phyloP scores from a whole-genome alignment of 2,329 filamentous ascomycete species.

The Xylaria digitata region DNA sequence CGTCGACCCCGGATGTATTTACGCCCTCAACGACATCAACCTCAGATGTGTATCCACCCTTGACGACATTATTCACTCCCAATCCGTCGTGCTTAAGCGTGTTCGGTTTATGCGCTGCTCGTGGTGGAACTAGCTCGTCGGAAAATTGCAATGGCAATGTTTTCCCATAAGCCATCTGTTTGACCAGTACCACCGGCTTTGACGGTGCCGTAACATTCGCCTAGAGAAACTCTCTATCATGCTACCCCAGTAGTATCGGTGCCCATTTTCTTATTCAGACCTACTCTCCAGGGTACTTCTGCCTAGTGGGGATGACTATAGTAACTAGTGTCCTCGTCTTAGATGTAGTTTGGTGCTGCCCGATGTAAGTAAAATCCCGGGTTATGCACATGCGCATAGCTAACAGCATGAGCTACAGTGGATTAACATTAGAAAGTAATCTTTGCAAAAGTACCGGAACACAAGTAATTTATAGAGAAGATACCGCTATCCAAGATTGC shows the following conservation, averaged over 20 bases:
- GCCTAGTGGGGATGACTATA: slow-evolving; percentile 17
- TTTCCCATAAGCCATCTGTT: background rate
- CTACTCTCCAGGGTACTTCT: slow-evolving; percentile 23
- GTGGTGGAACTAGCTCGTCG: too few relatives aligned
- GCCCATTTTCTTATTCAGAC: background rate
- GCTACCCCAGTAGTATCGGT: background rate
- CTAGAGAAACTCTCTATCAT: background rate
- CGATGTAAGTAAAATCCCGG: background rate
- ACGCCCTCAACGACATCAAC: background rate
- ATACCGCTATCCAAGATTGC: too few relatives aligned
- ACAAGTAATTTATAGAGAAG: background rate
- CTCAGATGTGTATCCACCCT: background rate
- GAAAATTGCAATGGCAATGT: background rate
- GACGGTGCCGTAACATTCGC: background rate
- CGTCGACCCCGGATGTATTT: background rate
- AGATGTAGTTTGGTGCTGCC: slow-evolving; percentile 14
- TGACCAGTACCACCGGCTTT: too few relatives aligned
- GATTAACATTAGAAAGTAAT: background rate
- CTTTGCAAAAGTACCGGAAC: background rate
- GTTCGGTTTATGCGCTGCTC: background rate
- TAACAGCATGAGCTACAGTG: background rate
- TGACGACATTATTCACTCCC: slow-evolving; percentile 15
- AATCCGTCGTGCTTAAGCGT: slow-evolving; percentile 1
- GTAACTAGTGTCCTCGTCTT: background rate
- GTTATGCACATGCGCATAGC: background rate